Base-by-base conservation (phyloP, 176 grass and related monocot species). In the Miscanthus lutarioriparius region DNA sequence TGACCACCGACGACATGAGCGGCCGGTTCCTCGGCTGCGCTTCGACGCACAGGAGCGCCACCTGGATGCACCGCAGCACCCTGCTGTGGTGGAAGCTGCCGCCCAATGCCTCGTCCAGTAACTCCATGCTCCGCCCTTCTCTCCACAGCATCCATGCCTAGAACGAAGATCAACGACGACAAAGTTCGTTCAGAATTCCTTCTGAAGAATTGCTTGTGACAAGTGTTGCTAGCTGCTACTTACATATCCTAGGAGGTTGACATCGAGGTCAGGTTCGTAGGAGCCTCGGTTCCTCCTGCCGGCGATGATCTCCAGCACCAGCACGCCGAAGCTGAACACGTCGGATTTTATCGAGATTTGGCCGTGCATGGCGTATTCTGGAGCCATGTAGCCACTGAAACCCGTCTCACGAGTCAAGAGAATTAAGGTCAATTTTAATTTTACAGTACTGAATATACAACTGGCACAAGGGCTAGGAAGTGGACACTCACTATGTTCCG, bases 181-280 rank as follows among this genome's bases (percentile, higher is more conserved):
- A 33, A 3, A n/a, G n/a, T n/a, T n/a, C n/a, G n/a, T 33, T 33
- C 32, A 33, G 32, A 33, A 33, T 33, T 33, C 2, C 32, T 33
- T 33, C 3, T 1, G 32, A 33, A 33, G 32, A 33, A 33, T 33
- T 4, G 32, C 32, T 33, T 33, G 32, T 33, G 32, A 33, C 3
- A 33, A 35, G 33, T 35, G 33, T 35, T 35, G 33, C 33, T 35
- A 4, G 22, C 15, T 54, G 6, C 25, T 78, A 41, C 67, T 82
- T 82, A 92, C 90, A 51, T 86, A 78, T 40, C 80, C 67, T 3
- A 88, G 67, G 51, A 88, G 90, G 70, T 88, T 88, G 25, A 85
- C 25, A 35, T 85, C 67, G 49, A 85, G 67, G 35, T 88, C 61
- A 2, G 69, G 75, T 10, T 74, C n/a, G 13, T 27, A 80, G 37